These are phyloP conservation scores for Alliaria petiolata DNA, from an alignment of 345 rosid genomes.

Conservation along the genomic window DNA sequence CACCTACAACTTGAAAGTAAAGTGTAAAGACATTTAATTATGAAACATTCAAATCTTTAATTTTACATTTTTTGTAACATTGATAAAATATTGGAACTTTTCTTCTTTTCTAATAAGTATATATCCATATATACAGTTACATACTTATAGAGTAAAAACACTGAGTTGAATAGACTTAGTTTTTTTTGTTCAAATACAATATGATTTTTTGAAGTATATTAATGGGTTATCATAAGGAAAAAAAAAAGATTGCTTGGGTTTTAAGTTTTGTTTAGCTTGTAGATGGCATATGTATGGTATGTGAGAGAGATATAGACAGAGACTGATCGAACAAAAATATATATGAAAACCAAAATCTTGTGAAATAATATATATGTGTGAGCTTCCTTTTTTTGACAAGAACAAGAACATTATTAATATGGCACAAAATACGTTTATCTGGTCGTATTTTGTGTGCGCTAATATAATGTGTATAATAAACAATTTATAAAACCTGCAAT, in stretches of 20 bases:
- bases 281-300: slow-evolving; percentile 24
- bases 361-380: slow-evolving; percentile 36
- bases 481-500: background rate
- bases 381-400: slow-evolving; percentile 3
- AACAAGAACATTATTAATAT: no score
- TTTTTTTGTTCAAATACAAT: background rate
- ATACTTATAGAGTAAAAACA: background rate
- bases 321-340: slow-evolving; percentile 12
- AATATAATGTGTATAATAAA: background rate
- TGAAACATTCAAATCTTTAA: background rate
- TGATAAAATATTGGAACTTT: background rate
- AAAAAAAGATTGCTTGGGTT: slow-evolving; percentile 53
- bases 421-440: background rate
- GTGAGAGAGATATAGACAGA: slow-evolving; percentile 20
- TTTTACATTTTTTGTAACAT: slow-evolving; percentile 1
- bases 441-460: slow-evolving; percentile 9
- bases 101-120: background rate
- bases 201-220: background rate
- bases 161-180: background rate
- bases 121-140: background rate
- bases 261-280: slow-evolving; percentile 44
- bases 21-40: background rate
- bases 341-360: slow-evolving; percentile 38
- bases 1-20: slow-evolving; percentile 29
- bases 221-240: background rate